Evolutionary conservation across 345 rosid genomes (phyloP), one percentile per base, ranked within the genome.

Genomic region (Pistacia atlantica): DNA sequence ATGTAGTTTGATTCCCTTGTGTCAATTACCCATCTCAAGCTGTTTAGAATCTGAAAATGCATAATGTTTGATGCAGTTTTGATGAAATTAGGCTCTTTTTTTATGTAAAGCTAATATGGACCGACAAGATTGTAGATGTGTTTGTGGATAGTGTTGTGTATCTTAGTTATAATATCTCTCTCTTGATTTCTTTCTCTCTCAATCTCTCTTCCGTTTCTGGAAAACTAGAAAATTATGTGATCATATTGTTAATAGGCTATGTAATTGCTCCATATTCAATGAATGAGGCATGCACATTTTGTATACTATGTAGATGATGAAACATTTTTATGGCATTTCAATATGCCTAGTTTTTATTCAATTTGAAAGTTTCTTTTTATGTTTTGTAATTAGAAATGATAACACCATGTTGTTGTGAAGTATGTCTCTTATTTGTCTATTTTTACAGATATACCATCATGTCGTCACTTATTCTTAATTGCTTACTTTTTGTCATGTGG

Each of bases 1-100:
- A 4, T 35, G 42, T 45, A 59, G 62, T 69, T 78, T 46, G 54
- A n/a, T 25, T 57, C 33, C 67, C 42, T 66, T 38, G 56, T 66
- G 35, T 37, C 33, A 4, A 55, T 11, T 28, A 48, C 6, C 42
- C 48, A 1, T 16, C 58, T 58, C 17, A 35, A 28, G 5, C 14
- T 48, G 28, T 45, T 5, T 61, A 59, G 45, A 65, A 61, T 48
- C 49, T 73, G 59, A 31, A 73, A 73, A n/a, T 49, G 48, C 16
- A 48, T 28, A 7, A 14, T 57, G 2, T 71, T 73, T 10, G 12
- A 17, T 48, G 51, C 52, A 42, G 49, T 42, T 65, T 62, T 9
- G 49, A 42, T 66, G 31, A 28, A 28, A 28, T 72, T 18, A 20
- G n/a, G 11, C 33, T 28, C 33, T 48, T 48, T 2, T 20, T 71